Conservation (phyloP, 495 filamentous ascomycete species). For the Talaromyces proteolyticus region DNA sequence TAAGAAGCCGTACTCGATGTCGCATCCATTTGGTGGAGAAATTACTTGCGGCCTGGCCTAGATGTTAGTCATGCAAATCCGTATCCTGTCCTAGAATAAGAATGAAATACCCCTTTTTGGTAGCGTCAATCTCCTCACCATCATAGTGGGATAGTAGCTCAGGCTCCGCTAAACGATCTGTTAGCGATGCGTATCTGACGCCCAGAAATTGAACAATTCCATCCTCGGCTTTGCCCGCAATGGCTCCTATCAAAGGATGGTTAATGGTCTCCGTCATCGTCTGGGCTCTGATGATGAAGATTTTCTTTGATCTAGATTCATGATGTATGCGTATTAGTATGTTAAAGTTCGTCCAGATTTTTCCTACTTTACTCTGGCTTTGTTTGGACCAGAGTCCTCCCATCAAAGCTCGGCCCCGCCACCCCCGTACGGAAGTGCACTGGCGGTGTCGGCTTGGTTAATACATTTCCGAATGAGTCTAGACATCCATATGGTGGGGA, state of each 20-base stretch:
- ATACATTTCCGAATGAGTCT: not conserved
- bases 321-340: not conserved
- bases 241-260: conserved; percentile 12
- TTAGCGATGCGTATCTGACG: conserved; percentile 25
- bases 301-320: not conserved
- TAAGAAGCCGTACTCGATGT: conserved; percentile 18
- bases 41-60: conserved; percentile 17
- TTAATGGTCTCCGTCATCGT: conserved; percentile 12
- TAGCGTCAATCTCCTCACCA: conserved; percentile 20
- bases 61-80: not conserved
- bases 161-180: conserved; percentile 22
- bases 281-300: not conserved
- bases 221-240: conserved; percentile 14
- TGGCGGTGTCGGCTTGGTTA: not conserved
- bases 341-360: not conserved
- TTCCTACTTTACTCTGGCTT: not conserved
- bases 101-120: conserved; percentile 18
- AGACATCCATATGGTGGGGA: not conserved
- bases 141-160: conserved; percentile 16
- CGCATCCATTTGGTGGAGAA: conserved; percentile 18
- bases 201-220: conserved; percentile 23
- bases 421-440: not conserved
- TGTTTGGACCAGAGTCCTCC: no score
- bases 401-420: not conserved
- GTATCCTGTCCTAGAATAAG: not conserved